Conservation (phyloP, 768 basidiomycete species). For the Filobasidium wieringae region DNA sequence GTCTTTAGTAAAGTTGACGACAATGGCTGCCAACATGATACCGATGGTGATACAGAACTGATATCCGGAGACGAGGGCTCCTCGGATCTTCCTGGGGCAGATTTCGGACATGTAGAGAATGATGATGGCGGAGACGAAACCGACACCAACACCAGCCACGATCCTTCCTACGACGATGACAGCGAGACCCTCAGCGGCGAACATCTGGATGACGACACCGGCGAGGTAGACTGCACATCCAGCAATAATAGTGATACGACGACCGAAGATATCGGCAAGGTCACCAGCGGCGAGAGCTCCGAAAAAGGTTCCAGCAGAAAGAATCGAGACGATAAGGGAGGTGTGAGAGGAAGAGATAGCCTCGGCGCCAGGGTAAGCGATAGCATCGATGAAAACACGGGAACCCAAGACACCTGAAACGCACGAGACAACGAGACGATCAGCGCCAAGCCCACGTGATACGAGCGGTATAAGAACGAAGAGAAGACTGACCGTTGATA, state of each 20-base stretch:
- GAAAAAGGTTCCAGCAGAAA: conserved; percentile 41
- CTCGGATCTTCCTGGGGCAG: conserved; percentile 38
- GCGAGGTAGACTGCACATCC: conserved; percentile 31
- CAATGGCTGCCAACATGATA: conserved; percentile 37
- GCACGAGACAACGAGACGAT: background rate
- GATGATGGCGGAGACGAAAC: conserved; percentile 35
- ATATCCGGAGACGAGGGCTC: conserved; percentile 40
- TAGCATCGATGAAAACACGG: conserved; percentile 9
- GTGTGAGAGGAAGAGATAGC: conserved; percentile 26
- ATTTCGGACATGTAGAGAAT: conserved; percentile 40
- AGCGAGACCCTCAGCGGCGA: conserved; percentile 32
- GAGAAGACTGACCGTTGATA: conserved; percentile 27
- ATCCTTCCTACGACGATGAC: conserved; percentile 36
- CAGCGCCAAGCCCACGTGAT: background rate
- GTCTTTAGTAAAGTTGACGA: conserved; percentile 38
- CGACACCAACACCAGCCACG: conserved; percentile 30
- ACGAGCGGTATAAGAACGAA: background rate
- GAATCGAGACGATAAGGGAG: conserved; percentile 40
- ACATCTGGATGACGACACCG: conserved; percentile 33
- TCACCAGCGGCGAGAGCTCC: conserved; percentile 42
- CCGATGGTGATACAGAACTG: conserved; percentile 40
- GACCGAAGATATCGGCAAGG: conserved; percentile 38
- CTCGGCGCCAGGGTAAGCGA: background rate
- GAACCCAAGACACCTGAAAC: conserved; percentile 8
- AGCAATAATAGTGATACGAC: conserved; percentile 32